Evolutionary conservation across 1,284 basidiomycete species (phyloP).

Genomic region (Irpex lacteus): DNA sequence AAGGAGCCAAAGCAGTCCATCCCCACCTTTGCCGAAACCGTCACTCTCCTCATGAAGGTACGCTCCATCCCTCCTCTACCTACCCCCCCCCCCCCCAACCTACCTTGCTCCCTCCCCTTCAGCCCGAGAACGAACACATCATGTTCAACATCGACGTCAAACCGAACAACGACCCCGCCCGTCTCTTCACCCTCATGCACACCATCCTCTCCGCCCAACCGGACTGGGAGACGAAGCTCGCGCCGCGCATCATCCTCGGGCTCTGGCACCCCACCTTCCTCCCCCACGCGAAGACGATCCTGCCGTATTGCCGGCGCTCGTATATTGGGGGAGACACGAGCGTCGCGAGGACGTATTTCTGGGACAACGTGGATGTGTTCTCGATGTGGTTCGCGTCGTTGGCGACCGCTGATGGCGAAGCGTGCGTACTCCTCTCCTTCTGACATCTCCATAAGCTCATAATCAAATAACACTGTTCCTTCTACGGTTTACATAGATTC

Average conservation of each 20-base stretch:
- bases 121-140: constrained; percentile 85
- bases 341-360: constrained; percentile 86
- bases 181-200: constrained; percentile 86
- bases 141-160: constrained; percentile 95
- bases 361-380: constrained; percentile 87
- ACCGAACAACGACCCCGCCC: constrained; percentile 86
- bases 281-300: constrained; percentile 64
- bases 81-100: constrained; percentile 8
- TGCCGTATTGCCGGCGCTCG: constrained; percentile 84
- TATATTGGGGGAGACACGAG: constrained; percentile 77
- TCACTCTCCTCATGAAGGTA: constrained; percentile 80
- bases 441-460: background rate
- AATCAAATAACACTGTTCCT: background rate
- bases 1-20: constrained; percentile 85
- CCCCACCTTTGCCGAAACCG: constrained; percentile 83
- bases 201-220: constrained; percentile 66
- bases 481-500: constrained; percentile 46
- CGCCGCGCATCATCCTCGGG: constrained; percentile 88
- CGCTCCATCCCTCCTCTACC: constrained; percentile 22
- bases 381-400: constrained; percentile 81
- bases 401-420: constrained; percentile 70
- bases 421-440: constrained; percentile 38
- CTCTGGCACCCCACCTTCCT: constrained; percentile 95
- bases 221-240: constrained; percentile 78
- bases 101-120: background rate